Conservation (phyloP, 2,329 filamentous ascomycete genomes). For the Ophiostoma tasmaniense region DNA sequence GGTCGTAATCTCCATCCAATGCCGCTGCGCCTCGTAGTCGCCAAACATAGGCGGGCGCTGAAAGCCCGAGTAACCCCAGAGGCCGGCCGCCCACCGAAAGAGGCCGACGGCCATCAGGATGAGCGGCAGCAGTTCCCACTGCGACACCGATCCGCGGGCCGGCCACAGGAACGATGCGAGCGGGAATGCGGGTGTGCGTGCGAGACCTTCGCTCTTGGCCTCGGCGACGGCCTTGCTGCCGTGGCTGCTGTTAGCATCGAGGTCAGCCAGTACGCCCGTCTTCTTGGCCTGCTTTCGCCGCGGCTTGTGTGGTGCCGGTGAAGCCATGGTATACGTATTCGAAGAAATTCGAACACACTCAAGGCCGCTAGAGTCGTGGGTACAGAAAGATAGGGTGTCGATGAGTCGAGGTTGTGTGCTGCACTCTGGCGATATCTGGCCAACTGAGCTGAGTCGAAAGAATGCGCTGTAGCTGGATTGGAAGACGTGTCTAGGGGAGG, state of each 20-base stretch:
- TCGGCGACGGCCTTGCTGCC: constrained; percentile 4
- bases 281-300: constrained; percentile 48
- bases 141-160: constrained; percentile 69
- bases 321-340: background rate
- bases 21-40: constrained; percentile 94
- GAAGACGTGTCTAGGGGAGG: constrained; percentile 3
- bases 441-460: background rate
- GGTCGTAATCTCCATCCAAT: constrained; percentile 97
- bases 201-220: constrained; percentile 33
- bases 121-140: constrained; percentile 86
- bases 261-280: constrained; percentile 11
- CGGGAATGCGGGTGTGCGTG: constrained; percentile 67
- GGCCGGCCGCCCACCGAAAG: constrained; percentile 83
- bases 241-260: constrained; percentile 9
- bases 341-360: background rate
- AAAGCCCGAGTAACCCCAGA: constrained; percentile 90
- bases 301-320: constrained; percentile 49
- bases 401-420: background rate
- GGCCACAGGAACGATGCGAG: constrained; percentile 93
- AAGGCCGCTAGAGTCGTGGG: background rate
- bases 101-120: constrained; percentile 85
- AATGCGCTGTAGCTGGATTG: background rate
- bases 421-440: background rate
- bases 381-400: background rate
- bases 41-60: constrained; percentile 82